Evolutionary conservation across 352 stramenopile species (phyloP), one percentile per base, ranked within the genome.

Genomic region (Phytophthora aleatoria): DNA sequence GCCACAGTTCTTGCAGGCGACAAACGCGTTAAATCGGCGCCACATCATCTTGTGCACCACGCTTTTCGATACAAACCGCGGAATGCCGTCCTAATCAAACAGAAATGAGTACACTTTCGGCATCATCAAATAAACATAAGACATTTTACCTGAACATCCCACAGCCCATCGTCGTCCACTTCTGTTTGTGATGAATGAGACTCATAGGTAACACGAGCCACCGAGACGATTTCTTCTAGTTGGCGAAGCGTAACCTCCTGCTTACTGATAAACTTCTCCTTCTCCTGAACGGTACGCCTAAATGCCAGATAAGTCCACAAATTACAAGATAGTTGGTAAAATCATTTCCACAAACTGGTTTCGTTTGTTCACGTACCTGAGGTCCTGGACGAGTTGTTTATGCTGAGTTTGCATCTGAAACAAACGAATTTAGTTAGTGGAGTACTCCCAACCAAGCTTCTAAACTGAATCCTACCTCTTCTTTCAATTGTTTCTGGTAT

Each of bases 151-250:
- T 87, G 74, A 20, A 73, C 65, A 51, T 91, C 82, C 85, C 85
- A 91, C 12, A 91, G 68, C 3, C 85, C 85, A 57, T 93, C 82
- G 50, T 90, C 82, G 36, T 89, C 71, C n/a, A 90, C 79, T 58
- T 81, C 64, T 0, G 82, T 91, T 61, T 91, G 82, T 2, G 79
- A 81, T 0, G 67, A 75, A 8, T 44, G 57, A 0, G 60, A 73
- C 3, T 63, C 55, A 5, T 63, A 56, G 1, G 63, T 41, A 1
- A 64, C 28, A 16, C 48, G 42, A 62, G 49, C 8, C 43, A 67
- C 20, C 24, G 64, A 20, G 38, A 57, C 50, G n/a, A 79, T 69
- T 50, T 79, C 66, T 2, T 71, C 72, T 11, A 91, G 54, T 35
- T 85, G 69, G 8, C 58, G 79, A 30, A 91, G 80, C 5, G 62